These are phyloP conservation scores for Xylariales sp. DNA, from an alignment of 2,329 filamentous ascomycete genomes.

Conservation along the genomic window DNA sequence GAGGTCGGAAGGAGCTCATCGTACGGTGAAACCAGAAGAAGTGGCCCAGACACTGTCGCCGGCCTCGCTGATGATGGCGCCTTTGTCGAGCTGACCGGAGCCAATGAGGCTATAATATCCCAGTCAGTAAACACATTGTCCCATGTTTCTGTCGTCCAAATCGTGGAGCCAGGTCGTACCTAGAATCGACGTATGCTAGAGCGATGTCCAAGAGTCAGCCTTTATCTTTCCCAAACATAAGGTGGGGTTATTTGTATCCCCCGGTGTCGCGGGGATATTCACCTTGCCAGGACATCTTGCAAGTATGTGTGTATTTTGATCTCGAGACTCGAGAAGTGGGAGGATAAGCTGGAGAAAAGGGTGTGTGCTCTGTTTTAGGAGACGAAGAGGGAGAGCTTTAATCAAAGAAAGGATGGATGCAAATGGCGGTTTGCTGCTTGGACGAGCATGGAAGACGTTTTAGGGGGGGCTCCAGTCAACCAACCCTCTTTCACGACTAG, in stretches of 20 bases:
- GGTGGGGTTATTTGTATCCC: conserved; percentile 22
- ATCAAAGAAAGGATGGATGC: conserved; percentile 6
- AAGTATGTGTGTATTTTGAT: conserved; percentile 14
- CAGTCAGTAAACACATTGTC: not conserved
- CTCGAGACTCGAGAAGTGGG: conserved; percentile 7
- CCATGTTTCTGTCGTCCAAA: too few relatives aligned
- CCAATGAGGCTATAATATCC: conserved; percentile 63
- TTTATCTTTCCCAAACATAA: conserved; percentile 10
- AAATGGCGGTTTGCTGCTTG: conserved; percentile 6
- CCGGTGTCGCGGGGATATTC: conserved; percentile 23
- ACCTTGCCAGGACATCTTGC: conserved; percentile 72
- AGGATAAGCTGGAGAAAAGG: not conserved
- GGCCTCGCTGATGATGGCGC: conserved; percentile 74
- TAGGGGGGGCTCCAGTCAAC: conserved; percentile 7
- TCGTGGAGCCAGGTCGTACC: conserved; percentile 37
- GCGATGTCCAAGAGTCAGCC: conserved; percentile 19
- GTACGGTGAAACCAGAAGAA: conserved; percentile 68
- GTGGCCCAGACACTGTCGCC: conserved; percentile 78
- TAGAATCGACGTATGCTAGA: conserved; percentile 56
- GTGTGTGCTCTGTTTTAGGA: too few relatives aligned
- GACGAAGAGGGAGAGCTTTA: not conserved
- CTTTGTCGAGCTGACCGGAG: conserved; percentile 76
- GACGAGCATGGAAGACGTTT: conserved; percentile 1
- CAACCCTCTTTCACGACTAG: not conserved
- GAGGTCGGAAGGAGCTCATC: conserved; percentile 17